phyloP scores from a whole-genome alignment of 73 alveolate genomes.

The Paramecium primaurelia region DNA sequence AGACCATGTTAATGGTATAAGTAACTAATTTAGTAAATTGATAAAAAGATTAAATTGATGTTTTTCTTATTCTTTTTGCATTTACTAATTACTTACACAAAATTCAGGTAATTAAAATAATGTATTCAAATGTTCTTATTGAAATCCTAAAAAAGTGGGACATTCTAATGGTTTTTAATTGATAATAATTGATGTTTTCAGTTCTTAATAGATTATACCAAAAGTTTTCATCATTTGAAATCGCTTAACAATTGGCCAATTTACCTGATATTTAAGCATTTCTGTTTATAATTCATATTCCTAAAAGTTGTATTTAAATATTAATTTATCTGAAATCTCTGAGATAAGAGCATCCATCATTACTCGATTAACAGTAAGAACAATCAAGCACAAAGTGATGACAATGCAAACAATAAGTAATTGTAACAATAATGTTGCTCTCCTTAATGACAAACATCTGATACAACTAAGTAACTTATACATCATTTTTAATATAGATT shows the following conservation, averaged over 20 bases:
- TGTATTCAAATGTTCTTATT: neutral
- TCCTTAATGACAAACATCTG: neutral
- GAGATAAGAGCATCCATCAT: neutral
- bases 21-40: neutral
- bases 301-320: neutral
- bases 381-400: neutral
- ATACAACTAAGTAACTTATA: neutral
- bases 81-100: neutral
- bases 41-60: neutral
- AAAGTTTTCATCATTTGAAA: neutral
- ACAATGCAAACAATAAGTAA: neutral
- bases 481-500: neutral
- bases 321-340: neutral
- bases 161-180: neutral
- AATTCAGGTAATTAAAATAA: neutral
- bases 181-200: neutral
- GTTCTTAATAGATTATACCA: neutral
- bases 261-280: neutral
- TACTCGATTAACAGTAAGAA: slow-evolving; percentile 11
- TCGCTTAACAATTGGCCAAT: neutral
- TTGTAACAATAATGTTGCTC: neutral
- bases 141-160: neutral
- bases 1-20: neutral
- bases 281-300: neutral
- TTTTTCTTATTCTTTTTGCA: neutral